phyloP scores from a whole-genome alignment of 352 stramenopile genomes.

The Globisporangium carolinianum region DNA sequence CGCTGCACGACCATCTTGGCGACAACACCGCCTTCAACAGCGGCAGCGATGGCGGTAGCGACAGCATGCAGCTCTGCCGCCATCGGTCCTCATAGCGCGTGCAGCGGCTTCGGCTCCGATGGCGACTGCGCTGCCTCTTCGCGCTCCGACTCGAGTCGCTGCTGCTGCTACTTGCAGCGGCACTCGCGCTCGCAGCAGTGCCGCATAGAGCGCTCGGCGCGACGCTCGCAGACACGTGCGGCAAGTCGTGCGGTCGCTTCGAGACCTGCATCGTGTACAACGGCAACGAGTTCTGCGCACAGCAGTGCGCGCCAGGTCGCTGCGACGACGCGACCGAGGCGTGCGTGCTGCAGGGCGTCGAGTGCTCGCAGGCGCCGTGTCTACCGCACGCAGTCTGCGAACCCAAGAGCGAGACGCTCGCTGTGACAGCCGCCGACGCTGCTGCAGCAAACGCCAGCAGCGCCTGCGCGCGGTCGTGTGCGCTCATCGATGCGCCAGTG shows the following conservation, averaged over 20 bases:
- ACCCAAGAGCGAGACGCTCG: conserved; percentile 7
- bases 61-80: too few relatives aligned
- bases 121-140: background rate
- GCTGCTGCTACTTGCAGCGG: background rate
- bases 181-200: background rate
- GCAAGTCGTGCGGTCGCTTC: conserved; percentile 21
- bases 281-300: conserved; percentile 33
- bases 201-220: background rate
- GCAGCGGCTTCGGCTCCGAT: too few relatives aligned
- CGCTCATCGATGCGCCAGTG: conserved; percentile 30
- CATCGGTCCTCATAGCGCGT: too few relatives aligned
- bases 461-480: conserved; percentile 24
- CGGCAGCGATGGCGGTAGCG: too few relatives aligned
- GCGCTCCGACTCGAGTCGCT: background rate
- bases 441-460: background rate
- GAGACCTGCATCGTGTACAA: conserved; percentile 43
- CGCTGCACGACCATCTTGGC: too few relatives aligned
- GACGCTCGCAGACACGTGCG: conserved; percentile 6
- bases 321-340: conserved; percentile 27
- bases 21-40: too few relatives aligned
- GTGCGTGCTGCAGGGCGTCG: conserved; percentile 32
- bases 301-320: conserved; percentile 28
- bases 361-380: conserved; percentile 31
- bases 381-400: conserved; percentile 41
- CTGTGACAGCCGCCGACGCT: background rate